Base-by-base conservation (phyloP, 257 asterid genomes). In the Penstemon davidsonii region DNA sequence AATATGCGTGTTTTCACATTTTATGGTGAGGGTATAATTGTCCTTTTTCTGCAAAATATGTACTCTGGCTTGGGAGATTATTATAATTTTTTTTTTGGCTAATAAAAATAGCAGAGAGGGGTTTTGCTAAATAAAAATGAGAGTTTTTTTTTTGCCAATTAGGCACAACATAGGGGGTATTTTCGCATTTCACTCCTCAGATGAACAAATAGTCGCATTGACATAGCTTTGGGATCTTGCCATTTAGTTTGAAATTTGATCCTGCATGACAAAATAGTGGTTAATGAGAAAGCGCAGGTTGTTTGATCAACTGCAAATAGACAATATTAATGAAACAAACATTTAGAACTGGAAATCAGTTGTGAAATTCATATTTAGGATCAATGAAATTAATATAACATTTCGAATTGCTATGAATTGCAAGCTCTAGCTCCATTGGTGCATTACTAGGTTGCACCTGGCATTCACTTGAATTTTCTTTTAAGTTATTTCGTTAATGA, bases 401-500 rank as follows among this genome's bases (percentile, higher is more conserved):
- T 63, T 8, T 19, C 15, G 55, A 46, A 36, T 45, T 66, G 41
- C 12, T 13, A 18, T 58, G 15, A 8, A 12, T 66, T 54, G 15
- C 53, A 40, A 52, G 58, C 55, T 44, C 53, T 36, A 8, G 62
- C 69, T 71, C 63, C 55, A 4, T 39, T 0, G 54, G 54, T 52
- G 45, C 46, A 10, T 68, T 74, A 38, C 41, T 18, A 55, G 41
- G 58, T 13, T 44, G 68, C 62, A 58, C 71, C 66, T 86, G 64
- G 75, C 66, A 72, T 73, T 79, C 75, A 52, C 73, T 70, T 73
- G 25, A 64, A 46, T 67, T 68, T 64, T 73, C 41, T 73, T 76
- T 70, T 79, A 67, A 79, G 82, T 60, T 68, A 71, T 69, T 70
- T 25, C 73, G 45, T 82, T 59, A 56, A 77, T 77, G 76, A 73